Base-by-base conservation (phyloP, 495 filamentous ascomycete genomes). In the Lichina pygmaea region DNA sequence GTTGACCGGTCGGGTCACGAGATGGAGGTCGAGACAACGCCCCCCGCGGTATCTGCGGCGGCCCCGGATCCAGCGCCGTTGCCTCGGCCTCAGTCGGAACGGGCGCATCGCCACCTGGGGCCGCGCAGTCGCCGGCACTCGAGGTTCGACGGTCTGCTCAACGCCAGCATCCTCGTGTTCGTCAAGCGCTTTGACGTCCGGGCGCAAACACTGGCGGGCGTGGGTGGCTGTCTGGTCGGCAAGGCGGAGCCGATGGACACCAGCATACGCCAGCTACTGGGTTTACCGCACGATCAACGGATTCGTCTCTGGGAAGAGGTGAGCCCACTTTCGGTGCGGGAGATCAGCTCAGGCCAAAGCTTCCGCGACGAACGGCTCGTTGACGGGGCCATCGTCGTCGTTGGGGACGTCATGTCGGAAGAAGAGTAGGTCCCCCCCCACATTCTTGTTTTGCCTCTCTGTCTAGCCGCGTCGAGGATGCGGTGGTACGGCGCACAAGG, bases 161-260 rank as follows among this genome's bases (percentile, higher is more conserved):
- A 9, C 16, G 16, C 40, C 10, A 42, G 9, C 44, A 37, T 44
- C n/a, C 36, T 43, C 16, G 41, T 47, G 7, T 48, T 48, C 33
- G 6, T 48, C 13, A 48, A 48, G 13, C 46, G 44, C 17, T 48
- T 48, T 44, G 46, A 48, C 31, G 46, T 44, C n/a, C n/a, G 42
- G 9, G 30, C 32, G 9, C 46, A 48, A 24, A 45, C 34, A 12
- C 36, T 48, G 7, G 31, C 30, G 30, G 41, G 46, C 16, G 33
- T 48, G 32, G 46, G 46, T 17, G 34, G 46, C 30, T 48, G 30
- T 33, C 33, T 43, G 9, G 30, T 42, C 9, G 43, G 43, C 34
- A 32, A 17, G 12, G 41, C 1, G 15, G 34, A 47, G 10, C 31
- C 34, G 16, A 41, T 47, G 10, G 38, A 40, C 10, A 33, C 7